Conservation (phyloP, 164 flowering plant genomes). For the grape (Vitis vinifera) region ASM3070453v1 NC_081812.1:11262001-11262500, state of each 20-base stretch:
- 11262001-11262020: too few species aligned
- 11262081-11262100: too few species aligned
- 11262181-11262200: background rate
- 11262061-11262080: too few species aligned
- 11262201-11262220: background rate
- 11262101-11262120: background rate
- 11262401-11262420: conserved; percentile 41
- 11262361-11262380: conserved; percentile 42
- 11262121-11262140: background rate
- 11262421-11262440: conserved; percentile 35
- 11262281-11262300: conserved; percentile 13
- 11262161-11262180: background rate
- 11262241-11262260: conserved; percentile 14
- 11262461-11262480: conserved; percentile 40
- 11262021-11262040: too few species aligned
- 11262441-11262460: conserved; percentile 32
- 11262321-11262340: conserved; percentile 43
- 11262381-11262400: conserved; percentile 25
- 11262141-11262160: background rate
- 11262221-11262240: background rate
- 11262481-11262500: conserved; percentile 50
- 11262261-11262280: conserved; percentile 13
- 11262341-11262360: conserved; percentile 24
- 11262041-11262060: too few species aligned
- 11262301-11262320: conserved; percentile 53